Percentiles rank a stretch among this genome's conserved stretches.
These are phyloP conservation scores for Paecilomyces sp. DNA, from an alignment of 2,329 filamentous ascomycete species.

Conservation along the genomic window DNA sequence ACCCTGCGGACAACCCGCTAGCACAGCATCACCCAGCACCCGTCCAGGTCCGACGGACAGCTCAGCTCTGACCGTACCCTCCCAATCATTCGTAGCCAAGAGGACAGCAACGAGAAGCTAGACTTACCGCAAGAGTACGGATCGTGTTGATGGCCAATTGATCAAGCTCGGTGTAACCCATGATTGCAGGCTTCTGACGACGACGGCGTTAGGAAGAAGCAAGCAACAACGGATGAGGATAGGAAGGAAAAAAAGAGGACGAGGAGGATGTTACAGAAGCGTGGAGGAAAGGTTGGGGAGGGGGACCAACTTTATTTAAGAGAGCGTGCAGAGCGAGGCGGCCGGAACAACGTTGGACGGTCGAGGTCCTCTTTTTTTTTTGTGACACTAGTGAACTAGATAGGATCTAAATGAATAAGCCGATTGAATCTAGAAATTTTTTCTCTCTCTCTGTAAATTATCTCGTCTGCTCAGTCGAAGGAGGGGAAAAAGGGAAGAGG, in stretches of 20 bases:
- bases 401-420: background rate
- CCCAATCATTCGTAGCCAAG: background rate
- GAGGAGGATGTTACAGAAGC: conserved; percentile 4
- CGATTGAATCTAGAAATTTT: background rate
- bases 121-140: conserved; percentile 85
- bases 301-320: conserved; percentile 11
- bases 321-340: conserved; percentile 1
- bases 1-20: background rate
- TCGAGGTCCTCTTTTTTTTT: background rate
- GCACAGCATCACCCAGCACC: background rate
- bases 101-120: conserved; percentile 4
- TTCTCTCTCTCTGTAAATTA: background rate
- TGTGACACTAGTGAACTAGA: background rate
- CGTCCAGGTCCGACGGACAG: background rate
- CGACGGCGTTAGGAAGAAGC: conserved; percentile 5
- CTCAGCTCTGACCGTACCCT: background rate
- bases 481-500: background rate
- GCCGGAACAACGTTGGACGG: background rate
- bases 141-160: conserved; percentile 96
- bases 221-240: background rate
- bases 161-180: conserved; percentile 86
- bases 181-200: conserved; percentile 44
- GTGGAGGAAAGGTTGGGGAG: conserved; percentile 1
- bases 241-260: conserved; percentile 1
- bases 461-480: background rate